Evolutionary conservation across 169 alveolate genomes (phyloP), one percentile per base, ranked within the genome.

Genomic region (Cryptosporidium xiaoi): DNA sequence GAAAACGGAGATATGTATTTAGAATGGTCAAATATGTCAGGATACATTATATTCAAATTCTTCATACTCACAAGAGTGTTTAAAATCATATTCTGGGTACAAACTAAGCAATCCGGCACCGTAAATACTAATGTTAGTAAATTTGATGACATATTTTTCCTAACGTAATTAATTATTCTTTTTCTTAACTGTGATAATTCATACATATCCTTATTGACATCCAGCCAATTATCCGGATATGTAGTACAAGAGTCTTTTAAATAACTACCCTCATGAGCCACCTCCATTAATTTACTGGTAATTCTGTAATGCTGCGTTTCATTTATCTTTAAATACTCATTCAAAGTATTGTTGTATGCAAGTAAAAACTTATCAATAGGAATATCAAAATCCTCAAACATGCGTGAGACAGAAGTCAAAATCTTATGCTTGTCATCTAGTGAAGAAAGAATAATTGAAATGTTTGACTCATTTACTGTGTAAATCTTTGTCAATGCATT

Each of bases 191-290:
- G 67, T 15, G 34, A 31, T 29, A 69, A 29, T 0, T 69, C 67
- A 56, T 31, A 69, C 31, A 27, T 51, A 33, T 16, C 16, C 46
- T 33, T 48, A 16, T 29, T 20, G 10, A 24, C 40, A 10, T 31
- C 50, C 2, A 53, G 16, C 1, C 29, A 36, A 20, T 8, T 34
- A 6, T 36, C 44, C 24, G 55, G 36, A 66, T 46, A 66, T 12
- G 56, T 50, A 18, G 2, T 44, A 29, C 83, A 69, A 6, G 83
- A 69, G 36, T 18, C 40, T 34, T 53, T 69, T 3, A 69, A 69
- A 53, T 69, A 69, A 53, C 67, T 69, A 69, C 44, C 40, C 16
- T 44, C 48, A 69, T 69, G 83, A 6, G 83, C 83, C 55, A 56
- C 40, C 20, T 69, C 56, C n/a, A 53, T 29, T n/a, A 69, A 56